Percentiles rank a stretch among this genome's conserved stretches.
phyloP scores from a whole-genome alignment of 2,329 filamentous ascomycete genomes.

The Stagonosporopsis chrysanthemi region DNA sequence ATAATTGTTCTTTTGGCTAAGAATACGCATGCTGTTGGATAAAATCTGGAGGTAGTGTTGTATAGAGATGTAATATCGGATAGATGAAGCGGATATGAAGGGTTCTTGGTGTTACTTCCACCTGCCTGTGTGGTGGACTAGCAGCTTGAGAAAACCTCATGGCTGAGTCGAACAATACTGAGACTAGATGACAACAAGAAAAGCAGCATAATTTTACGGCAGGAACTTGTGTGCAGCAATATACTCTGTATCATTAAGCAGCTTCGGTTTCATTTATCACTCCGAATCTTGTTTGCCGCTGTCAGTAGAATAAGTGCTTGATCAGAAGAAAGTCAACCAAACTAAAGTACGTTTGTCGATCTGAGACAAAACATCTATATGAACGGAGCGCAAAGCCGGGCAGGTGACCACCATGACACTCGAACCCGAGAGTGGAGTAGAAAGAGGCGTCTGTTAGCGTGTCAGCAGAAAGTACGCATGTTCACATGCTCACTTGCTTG shows the following conservation, averaged over 20 bases:
- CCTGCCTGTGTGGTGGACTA: not conserved
- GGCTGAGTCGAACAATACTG: not conserved
- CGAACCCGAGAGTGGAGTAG: no score
- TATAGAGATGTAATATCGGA: not conserved
- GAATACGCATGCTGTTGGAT: not conserved
- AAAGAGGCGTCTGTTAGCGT: not conserved
- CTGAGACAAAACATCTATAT: no score
- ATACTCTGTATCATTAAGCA: no score
- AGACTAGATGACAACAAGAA: not conserved
- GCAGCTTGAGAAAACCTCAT: not conserved
- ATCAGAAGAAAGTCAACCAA: no score
- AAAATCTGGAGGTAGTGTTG: not conserved
- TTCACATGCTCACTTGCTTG: not conserved
- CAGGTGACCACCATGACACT: no score
- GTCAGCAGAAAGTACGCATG: not conserved
- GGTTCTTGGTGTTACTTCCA: not conserved
- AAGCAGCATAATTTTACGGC: not conserved
- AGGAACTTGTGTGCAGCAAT: not conserved
- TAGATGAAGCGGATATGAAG: conserved; percentile 7
- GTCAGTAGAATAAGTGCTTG: no score
- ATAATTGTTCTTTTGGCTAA: not conserved
- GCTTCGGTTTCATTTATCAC: not conserved
- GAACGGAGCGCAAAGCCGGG: no score
- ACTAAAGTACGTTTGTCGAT: no score
- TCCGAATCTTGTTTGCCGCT: not conserved